A percentile compares a stretch with the other conserved stretches of the same genome.
Conservation (phyloP, 345 rosid species). For the Salix purpurea region DNA sequence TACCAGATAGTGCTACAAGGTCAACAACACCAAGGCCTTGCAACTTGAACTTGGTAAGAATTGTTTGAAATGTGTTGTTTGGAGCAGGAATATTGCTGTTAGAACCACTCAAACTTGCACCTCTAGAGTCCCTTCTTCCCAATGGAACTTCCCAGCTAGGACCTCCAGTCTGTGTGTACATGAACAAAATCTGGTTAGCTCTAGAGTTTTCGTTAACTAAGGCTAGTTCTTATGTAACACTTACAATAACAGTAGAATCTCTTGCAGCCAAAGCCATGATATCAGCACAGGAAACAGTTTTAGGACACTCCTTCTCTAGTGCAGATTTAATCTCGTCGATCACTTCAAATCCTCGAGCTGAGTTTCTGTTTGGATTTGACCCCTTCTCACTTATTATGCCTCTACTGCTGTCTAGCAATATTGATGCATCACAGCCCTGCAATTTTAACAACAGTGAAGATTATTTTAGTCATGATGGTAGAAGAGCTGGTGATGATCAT, state of each 20-base stretch:
- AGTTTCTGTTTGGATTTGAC: constrained; percentile 67
- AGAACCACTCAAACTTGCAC: constrained; percentile 29
- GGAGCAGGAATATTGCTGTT: constrained; percentile 30
- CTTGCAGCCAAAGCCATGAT: constrained; percentile 69
- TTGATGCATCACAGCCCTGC: constrained; percentile 90
- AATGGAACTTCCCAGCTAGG: constrained; percentile 81
- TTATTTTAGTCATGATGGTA: too few species aligned
- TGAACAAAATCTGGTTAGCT: background rate
- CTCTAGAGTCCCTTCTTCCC: constrained; percentile 65
- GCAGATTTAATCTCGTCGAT: constrained; percentile 73
- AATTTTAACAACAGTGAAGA: background rate
- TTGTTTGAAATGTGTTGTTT: constrained; percentile 20
- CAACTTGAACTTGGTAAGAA: constrained; percentile 23
- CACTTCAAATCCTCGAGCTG: constrained; percentile 80
- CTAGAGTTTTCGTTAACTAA: background rate
- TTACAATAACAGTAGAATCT: constrained; percentile 79
- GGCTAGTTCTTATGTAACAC: background rate
- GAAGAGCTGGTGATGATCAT: background rate
- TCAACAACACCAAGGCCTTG: constrained; percentile 23
- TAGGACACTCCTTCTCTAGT: constrained; percentile 70
- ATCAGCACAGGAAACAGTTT: constrained; percentile 84
- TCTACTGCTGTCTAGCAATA: constrained; percentile 63
- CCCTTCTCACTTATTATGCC: constrained; percentile 58
- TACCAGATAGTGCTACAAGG: constrained; percentile 29
- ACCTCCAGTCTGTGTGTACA: constrained; percentile 57